Percentiles rank a stretch among this genome's conserved stretches.
Evolutionary conservation across 441 rosid species (phyloP).

Genomic region (Kokia cookei): DNA sequence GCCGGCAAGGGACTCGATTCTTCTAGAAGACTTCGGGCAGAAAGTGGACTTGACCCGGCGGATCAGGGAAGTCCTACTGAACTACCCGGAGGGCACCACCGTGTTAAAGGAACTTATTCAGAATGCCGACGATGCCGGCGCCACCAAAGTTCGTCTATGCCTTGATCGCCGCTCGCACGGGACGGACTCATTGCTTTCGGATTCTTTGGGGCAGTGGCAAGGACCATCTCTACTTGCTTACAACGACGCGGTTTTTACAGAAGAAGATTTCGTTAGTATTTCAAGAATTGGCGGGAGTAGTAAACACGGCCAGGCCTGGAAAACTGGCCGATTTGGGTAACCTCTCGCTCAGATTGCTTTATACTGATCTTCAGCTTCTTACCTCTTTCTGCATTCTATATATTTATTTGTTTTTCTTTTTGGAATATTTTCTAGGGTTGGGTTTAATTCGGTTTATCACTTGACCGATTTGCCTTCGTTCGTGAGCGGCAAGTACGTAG

Average conservation of each 20-base stretch:
- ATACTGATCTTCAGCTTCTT: background rate
- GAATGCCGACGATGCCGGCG: conserved; percentile 98
- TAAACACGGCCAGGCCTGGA: conserved; percentile 79
- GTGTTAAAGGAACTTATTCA: conserved; percentile 91
- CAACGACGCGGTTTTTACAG: conserved; percentile 84
- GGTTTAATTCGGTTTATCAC: conserved; percentile 98
- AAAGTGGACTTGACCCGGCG: conserved; percentile 97
- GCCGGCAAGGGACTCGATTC: conserved; percentile 33
- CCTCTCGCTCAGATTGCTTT: background rate
- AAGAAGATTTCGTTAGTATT: conserved; percentile 88
- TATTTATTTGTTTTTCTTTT: background rate
- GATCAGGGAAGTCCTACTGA: conserved; percentile 89
- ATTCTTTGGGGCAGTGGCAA: conserved; percentile 76
- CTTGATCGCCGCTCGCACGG: conserved; percentile 73
- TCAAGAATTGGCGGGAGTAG: conserved; percentile 90
- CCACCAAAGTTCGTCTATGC: conserved; percentile 75
- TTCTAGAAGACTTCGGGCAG: conserved; percentile 97
- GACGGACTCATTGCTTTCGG: conserved; percentile 55
- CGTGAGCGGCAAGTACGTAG: conserved; percentile 87
- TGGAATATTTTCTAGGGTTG: conserved; percentile 46
- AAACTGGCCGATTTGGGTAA: conserved; percentile 97
- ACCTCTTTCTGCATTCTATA: background rate
- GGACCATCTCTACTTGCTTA: conserved; percentile 84
- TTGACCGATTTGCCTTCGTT: conserved; percentile 96
- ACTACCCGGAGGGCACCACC: conserved; percentile 97